Conservation (phyloP, 345 rosid genomes). For the Geranium rotundifolium region DNA sequence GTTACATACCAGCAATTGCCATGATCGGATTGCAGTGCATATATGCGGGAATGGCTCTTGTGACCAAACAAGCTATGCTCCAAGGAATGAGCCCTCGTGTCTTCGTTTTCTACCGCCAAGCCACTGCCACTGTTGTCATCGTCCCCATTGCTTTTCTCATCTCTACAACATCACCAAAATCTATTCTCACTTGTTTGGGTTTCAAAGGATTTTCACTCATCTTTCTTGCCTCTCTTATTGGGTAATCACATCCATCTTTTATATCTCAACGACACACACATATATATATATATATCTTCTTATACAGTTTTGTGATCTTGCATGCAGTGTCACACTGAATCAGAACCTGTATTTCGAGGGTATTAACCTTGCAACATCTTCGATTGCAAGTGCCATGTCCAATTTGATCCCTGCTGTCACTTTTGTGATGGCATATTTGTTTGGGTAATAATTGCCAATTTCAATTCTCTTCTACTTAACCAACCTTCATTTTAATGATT, state of each 20-base stretch:
- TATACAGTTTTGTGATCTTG: background rate
- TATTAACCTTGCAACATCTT: conserved; percentile 25
- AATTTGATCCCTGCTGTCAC: conserved; percentile 33
- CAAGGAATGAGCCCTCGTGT: conserved; percentile 29
- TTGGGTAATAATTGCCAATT: conserved; percentile 20
- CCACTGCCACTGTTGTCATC: conserved; percentile 29
- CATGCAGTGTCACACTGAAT: conserved; percentile 25
- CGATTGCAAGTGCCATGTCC: conserved; percentile 30
- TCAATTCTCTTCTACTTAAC: too few species aligned
- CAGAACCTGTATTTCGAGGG: conserved; percentile 32
- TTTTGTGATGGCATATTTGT: conserved; percentile 22
- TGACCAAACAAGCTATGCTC: conserved; percentile 20
- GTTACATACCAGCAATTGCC: conserved; percentile 25
- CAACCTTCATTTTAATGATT: too few species aligned
- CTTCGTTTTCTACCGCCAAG: conserved; percentile 33
- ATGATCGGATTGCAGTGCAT: conserved; percentile 19
- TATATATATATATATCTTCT: too few species aligned
- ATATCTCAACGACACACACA: too few species aligned
- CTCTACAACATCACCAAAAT: conserved; percentile 20
- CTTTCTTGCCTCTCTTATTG: conserved; percentile 28
- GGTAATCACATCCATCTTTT: too few species aligned
- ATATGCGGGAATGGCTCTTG: conserved; percentile 27
- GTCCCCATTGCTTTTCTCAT: conserved; percentile 20
- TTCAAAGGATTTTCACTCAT: conserved; percentile 24
- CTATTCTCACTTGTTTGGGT: conserved; percentile 17